These are phyloP conservation scores for Cunninghamia lanceolata DNA, from an alignment of 75 land plant species.

Conservation along the genomic window DNA sequence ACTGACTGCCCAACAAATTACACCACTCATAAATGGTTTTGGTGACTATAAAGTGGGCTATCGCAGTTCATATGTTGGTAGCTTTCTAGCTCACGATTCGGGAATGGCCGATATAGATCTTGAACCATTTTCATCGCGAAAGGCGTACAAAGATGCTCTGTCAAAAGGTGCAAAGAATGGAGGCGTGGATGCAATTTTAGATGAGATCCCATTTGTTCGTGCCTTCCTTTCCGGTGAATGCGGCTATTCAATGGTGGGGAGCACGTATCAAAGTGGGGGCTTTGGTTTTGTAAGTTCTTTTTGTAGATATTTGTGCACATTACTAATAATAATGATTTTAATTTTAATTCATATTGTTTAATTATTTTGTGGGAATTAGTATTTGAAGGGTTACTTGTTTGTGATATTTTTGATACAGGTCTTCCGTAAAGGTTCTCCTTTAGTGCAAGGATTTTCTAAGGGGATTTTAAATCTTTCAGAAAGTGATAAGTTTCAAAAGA, in stretches of 20 bases:
- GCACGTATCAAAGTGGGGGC: too few species aligned
- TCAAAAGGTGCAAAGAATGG: conserved; percentile 40
- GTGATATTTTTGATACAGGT: neutral
- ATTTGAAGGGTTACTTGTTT: neutral
- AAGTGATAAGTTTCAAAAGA: neutral
- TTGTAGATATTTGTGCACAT: conserved; percentile 41
- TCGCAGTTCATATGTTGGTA: neutral
- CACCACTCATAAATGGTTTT: conserved; percentile 33
- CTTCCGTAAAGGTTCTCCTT: too few species aligned
- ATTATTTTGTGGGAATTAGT: neutral
- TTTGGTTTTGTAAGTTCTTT: conserved; percentile 13
- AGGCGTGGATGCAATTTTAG: conserved; percentile 64
- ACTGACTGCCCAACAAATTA: conserved; percentile 57
- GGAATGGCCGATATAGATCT: conserved; percentile 9
- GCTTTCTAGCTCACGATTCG: neutral
- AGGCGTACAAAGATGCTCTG: conserved; percentile 18
- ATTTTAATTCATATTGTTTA: too few species aligned
- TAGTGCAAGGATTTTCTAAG: too few species aligned
- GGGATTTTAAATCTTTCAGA: neutral
- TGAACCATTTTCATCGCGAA: conserved; percentile 13
- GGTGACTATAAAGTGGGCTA: too few species aligned
- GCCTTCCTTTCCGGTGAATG: too few species aligned
- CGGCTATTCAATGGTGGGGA: too few species aligned
- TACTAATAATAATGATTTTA: neutral
- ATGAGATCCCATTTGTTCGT: conserved; percentile 50